phyloP scores from a whole-genome alignment of 2,329 filamentous ascomycete species.

The Graphiopsis chlorocephala region DNA sequence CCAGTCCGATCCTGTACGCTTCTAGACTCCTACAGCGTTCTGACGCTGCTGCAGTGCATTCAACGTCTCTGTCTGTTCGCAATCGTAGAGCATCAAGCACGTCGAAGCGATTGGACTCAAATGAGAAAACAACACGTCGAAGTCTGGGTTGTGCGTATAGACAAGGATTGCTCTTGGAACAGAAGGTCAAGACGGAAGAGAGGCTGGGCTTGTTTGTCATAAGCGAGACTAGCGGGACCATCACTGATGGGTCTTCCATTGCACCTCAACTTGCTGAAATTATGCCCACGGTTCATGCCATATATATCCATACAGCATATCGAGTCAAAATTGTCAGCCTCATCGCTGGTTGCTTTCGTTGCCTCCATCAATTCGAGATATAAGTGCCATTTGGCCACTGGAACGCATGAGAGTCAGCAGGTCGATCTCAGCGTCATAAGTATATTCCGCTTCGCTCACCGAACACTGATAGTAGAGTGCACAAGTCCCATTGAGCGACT shows the following conservation, averaged over 20 bases:
- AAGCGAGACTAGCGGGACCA: not conserved
- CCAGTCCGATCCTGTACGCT: not conserved
- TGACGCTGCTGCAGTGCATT: not conserved
- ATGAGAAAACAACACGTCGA: not conserved
- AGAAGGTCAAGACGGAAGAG: not conserved
- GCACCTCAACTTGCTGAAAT: not conserved
- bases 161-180: not conserved
- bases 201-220: not conserved
- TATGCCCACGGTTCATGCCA: not conserved
- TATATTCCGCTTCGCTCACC: not conserved
- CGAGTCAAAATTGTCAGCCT: not conserved
- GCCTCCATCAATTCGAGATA: conserved; percentile 2
- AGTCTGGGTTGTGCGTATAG: not conserved
- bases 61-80: not conserved
- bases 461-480: conserved; percentile 18
- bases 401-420: not conserved
- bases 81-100: not conserved
- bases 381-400: conserved; percentile 8
- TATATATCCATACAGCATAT: not conserved
- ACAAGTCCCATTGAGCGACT: conserved; percentile 14
- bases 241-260: not conserved
- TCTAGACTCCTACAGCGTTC: not conserved
- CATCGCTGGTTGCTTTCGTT: not conserved
- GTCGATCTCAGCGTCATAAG: not conserved
- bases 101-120: not conserved